Evolutionary conservation across 2,329 filamentous ascomycete species (phyloP).

Genomic region (Xylariales sp.): DNA sequence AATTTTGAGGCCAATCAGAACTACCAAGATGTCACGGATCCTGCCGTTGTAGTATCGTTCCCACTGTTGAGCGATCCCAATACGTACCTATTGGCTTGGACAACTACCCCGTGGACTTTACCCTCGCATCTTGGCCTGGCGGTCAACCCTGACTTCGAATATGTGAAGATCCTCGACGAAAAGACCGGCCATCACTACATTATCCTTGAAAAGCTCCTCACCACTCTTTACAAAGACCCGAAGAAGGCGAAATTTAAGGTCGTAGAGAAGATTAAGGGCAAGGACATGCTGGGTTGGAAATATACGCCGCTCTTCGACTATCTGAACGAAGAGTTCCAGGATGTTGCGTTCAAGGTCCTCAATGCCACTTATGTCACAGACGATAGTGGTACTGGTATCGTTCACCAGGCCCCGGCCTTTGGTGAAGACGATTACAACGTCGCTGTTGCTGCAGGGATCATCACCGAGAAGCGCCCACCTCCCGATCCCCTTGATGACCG

Average conservation of each 20-base stretch:
- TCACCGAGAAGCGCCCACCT: constrained; percentile 72
- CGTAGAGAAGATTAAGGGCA: constrained; percentile 73
- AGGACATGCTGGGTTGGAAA: constrained; percentile 81
- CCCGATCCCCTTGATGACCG: constrained; percentile 87
- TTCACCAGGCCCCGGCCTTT: constrained; percentile 89
- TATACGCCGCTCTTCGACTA: constrained; percentile 89
- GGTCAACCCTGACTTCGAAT: constrained; percentile 78
- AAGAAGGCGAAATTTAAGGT: constrained; percentile 94
- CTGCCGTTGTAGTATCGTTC: constrained; percentile 83
- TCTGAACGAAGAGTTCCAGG: constrained; percentile 85
- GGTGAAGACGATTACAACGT: constrained; percentile 95
- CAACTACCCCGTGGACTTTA: constrained; percentile 82
- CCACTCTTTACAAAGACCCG: constrained; percentile 85
- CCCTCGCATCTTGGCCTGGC: constrained; percentile 77
- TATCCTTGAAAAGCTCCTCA: constrained; percentile 74
- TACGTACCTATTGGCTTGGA: constrained; percentile 79
- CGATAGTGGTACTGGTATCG: constrained; percentile 88
- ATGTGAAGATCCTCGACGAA: constrained; percentile 81
- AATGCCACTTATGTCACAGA: constrained; percentile 84
- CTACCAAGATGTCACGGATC: constrained; percentile 89
- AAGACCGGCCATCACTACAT: constrained; percentile 80
- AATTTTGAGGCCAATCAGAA: constrained; percentile 95
- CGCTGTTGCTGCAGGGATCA: constrained; percentile 70
- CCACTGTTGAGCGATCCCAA: constrained; percentile 74
- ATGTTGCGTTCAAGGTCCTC: constrained; percentile 74